Conservation (phyloP, 805 yeast genomes). For the Suhomyces sp. region DNA sequence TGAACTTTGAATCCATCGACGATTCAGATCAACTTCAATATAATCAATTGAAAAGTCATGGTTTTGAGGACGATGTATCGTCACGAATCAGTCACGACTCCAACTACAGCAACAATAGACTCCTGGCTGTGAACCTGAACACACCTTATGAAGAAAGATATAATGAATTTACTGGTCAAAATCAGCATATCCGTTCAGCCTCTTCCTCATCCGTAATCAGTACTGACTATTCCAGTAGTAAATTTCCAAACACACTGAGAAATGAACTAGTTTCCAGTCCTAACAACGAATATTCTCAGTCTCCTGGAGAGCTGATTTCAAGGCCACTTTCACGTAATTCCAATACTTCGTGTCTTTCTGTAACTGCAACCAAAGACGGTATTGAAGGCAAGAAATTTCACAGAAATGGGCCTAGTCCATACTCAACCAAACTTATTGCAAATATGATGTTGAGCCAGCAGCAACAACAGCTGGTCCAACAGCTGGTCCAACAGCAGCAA, state of each 20-base stretch:
- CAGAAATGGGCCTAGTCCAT: slow-evolving; percentile 40
- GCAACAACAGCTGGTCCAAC: slow-evolving; percentile 8
- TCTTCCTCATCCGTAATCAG: background rate
- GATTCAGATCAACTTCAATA: slow-evolving; percentile 18
- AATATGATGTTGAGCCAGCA: slow-evolving; percentile 22
- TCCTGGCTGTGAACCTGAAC: background rate
- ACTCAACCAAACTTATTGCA: slow-evolving; percentile 30
- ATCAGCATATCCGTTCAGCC: background rate
- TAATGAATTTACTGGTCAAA: background rate
- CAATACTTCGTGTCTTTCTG: slow-evolving; percentile 64
- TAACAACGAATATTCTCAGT: background rate
- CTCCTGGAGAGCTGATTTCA: slow-evolving; percentile 31
- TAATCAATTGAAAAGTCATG: slow-evolving; percentile 3
- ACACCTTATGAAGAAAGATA: background rate
- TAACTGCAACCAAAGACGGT: slow-evolving; percentile 74
- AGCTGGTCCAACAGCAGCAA: background rate
- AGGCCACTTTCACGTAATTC: slow-evolving; percentile 62
- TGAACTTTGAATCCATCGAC: slow-evolving; percentile 26
- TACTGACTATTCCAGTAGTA: background rate
- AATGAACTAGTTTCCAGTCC: background rate
- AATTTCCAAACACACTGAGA: background rate
- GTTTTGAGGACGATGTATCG: slow-evolving; percentile 13
- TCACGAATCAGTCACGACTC: slow-evolving; percentile 16
- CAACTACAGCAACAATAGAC: slow-evolving; percentile 9
- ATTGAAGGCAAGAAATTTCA: slow-evolving; percentile 60